Conservation (phyloP, 2,329 filamentous ascomycete species). For the Aspergillus pseudoviridinutans region DNA sequence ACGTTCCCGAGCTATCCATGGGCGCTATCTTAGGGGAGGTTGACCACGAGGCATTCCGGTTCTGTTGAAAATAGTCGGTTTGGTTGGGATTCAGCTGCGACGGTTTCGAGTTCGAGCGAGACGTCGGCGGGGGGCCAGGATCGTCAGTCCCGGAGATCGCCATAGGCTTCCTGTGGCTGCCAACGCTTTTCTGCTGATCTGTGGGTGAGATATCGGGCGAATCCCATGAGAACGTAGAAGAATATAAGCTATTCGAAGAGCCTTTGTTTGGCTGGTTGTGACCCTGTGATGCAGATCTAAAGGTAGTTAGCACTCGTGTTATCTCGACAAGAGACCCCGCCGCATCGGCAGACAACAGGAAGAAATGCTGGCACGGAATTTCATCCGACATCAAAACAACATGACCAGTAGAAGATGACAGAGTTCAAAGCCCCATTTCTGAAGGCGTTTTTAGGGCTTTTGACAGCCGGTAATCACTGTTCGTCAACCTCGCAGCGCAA, state of each 20-base stretch:
- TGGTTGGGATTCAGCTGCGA: constrained; percentile 19
- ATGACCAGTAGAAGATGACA: neutral
- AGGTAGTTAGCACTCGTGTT: constrained; percentile 8
- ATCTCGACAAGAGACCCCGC: neutral
- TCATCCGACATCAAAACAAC: neutral
- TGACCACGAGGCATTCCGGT: constrained; percentile 30
- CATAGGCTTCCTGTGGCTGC: constrained; percentile 33
- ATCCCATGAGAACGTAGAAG: constrained; percentile 31
- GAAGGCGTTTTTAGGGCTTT: neutral
- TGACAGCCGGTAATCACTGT: neutral
- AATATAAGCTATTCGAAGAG: constrained; percentile 25
- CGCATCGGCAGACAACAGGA: neutral
- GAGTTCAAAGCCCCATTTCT: neutral
- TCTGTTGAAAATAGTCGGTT: constrained; percentile 16
- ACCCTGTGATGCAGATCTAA: constrained; percentile 21
- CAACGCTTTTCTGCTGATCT: constrained; percentile 32
- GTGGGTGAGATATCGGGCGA: constrained; percentile 38
- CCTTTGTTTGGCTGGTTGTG: constrained; percentile 16
- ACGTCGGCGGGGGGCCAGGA: constrained; percentile 17
- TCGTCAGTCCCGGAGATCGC: constrained; percentile 29
- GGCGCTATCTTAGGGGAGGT: constrained; percentile 24
- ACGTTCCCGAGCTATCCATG: constrained; percentile 30
- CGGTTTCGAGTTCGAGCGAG: constrained; percentile 19
- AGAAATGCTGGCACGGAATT: neutral
- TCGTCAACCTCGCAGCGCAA: neutral